Evolutionary conservation across 2,329 filamentous ascomycete genomes (phyloP), one percentile per base, ranked within the genome.

Genomic region (Diaporthe sp.): DNA sequence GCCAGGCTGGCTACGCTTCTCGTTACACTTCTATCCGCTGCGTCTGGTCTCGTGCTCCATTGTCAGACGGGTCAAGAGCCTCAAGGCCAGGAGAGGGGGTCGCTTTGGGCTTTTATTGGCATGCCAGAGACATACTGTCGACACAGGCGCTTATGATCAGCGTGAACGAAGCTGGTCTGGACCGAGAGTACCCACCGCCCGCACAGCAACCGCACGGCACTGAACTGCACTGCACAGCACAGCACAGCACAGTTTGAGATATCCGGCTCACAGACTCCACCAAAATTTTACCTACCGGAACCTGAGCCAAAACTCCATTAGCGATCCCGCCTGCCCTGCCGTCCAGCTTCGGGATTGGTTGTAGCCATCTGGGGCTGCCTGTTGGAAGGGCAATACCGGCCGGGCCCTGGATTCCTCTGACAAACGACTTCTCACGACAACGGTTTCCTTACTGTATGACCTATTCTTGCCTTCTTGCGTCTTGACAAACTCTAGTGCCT

Each of bases 301-400:
- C 54, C 58, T 64, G 58, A 74, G 67, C 74, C 74, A 67, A 71
- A 75, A 71, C 74, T 67, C 66, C 72, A 71, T 70, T 68, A 74
- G 67, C 74, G 72, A 76, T 76, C 74, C 71, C 74, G 74, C 74
- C 64, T 64, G 72, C 60, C 54, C 72, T 74, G 68, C 45, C 74
- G n/a, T 55, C 54, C 68, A 71, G 71, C 71, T 74, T 74, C 54
- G 68, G 75, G 75, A 76, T 76, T 76, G 75, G 75, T 61, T 55
- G 45, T 68, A 58, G 68, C 60, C 71, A 52, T 60, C 75, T 73
- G 73, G 73, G 71, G 75, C 75, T 76, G 73, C 71, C 73, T 75
- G 75, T 76, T 76, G 75, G 73, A 71, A 73, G 66, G 75, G 75
- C 75, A 75, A 76, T 75, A 66, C 58, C 50, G 73, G 58, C 42